Conservation (phyloP, 2,329 filamentous ascomycete species). For the Fusarium neocosmosporiellum region DNA sequence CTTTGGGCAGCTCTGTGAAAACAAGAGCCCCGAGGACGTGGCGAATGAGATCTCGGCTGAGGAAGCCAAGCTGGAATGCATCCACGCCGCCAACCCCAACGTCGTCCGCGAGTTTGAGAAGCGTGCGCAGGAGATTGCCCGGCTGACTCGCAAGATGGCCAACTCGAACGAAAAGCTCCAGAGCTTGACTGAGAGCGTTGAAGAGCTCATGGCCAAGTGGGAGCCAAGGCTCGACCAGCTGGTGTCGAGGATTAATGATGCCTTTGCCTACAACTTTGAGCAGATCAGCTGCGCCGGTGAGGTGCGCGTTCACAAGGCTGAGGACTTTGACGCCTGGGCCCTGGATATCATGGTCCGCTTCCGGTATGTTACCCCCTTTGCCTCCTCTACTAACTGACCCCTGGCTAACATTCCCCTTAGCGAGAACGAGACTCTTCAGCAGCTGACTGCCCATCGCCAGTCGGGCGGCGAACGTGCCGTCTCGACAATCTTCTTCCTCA, state of each 20-base stretch:
- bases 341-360: constrained; percentile 97
- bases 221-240: constrained; percentile 85
- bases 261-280: constrained; percentile 92
- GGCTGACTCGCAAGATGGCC: constrained; percentile 67
- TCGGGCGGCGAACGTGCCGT: constrained; percentile 96
- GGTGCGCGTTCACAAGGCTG: constrained; percentile 87
- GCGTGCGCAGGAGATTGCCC: constrained; percentile 76
- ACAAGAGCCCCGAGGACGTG: constrained; percentile 71
- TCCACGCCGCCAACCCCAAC: constrained; percentile 80
- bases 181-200: constrained; percentile 68
- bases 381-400: neutral
- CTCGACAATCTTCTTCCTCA: constrained; percentile 98
- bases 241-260: constrained; percentile 84
- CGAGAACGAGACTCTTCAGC: constrained; percentile 83
- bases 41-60: constrained; percentile 80
- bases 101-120: constrained; percentile 82
- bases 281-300: constrained; percentile 95
- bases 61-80: constrained; percentile 79
- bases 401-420: constrained; percentile 52
- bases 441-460: constrained; percentile 91
- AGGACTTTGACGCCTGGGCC: constrained; percentile 94
- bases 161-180: constrained; percentile 66
- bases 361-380: constrained; percentile 65
- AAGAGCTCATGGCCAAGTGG: constrained; percentile 76
- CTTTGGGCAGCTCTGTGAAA: constrained; percentile 57